phyloP scores from a whole-genome alignment of 2,329 filamentous ascomycete species.

The Leptosphaerulina australis region DNA sequence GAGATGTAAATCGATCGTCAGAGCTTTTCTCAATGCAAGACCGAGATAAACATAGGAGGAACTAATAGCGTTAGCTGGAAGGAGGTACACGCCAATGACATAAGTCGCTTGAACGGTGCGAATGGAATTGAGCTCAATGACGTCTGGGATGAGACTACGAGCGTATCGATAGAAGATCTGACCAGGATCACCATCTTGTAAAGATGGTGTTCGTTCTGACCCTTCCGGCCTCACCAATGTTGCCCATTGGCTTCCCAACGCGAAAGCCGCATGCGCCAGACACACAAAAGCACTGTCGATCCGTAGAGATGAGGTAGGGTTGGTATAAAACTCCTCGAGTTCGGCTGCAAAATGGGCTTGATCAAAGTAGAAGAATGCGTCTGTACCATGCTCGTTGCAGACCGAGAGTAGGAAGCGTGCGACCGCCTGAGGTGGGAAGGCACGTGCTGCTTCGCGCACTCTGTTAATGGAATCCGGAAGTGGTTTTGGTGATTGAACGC shows the following conservation, averaged over 20 bases:
- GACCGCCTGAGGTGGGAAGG: conserved; percentile 6
- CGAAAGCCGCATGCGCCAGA: conserved; percentile 7
- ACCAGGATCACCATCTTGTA: conserved; percentile 7
- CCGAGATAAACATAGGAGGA: conserved; percentile 12
- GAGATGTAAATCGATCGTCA: conserved; percentile 5
- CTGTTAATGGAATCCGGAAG: not conserved
- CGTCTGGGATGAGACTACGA: conserved; percentile 3
- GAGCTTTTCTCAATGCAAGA: conserved; percentile 7
- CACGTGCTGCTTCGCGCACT: conserved; percentile 6
- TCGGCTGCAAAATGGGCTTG: conserved; percentile 5
- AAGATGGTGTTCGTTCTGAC: not conserved
- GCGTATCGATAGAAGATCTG: conserved; percentile 8
- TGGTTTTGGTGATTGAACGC: not conserved
- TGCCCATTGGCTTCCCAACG: conserved; percentile 11
- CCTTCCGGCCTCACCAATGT: conserved; percentile 8
- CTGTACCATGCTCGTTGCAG: conserved; percentile 11
- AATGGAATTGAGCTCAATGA: conserved; percentile 9
- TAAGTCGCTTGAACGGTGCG: conserved; percentile 9
- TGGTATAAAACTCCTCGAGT: conserved; percentile 6
- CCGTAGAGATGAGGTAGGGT: not conserved
- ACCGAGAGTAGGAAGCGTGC: conserved; percentile 8
- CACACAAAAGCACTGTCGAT: conserved; percentile 10
- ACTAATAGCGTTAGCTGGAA: conserved; percentile 8
- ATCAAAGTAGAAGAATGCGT: conserved; percentile 10
- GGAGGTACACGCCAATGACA: conserved; percentile 7